phyloP scores from a whole-genome alignment of 306 rosid species.

The Dicorynia guianensis region DNA sequence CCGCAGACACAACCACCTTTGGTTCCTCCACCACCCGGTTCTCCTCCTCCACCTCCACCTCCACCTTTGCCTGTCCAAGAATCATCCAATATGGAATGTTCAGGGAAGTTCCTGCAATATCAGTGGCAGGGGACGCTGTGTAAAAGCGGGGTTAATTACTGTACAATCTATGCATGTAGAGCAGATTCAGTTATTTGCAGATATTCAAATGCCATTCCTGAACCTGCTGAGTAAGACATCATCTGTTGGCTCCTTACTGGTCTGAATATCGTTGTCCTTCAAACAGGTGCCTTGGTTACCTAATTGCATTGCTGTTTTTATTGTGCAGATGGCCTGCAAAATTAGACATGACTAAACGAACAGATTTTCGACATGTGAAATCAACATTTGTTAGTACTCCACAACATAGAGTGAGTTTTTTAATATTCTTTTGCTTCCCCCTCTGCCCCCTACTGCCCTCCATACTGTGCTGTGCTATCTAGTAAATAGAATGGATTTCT shows the following conservation, averaged over 20 bases:
- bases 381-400: slow-evolving; percentile 83
- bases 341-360: slow-evolving; percentile 95
- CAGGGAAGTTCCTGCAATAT: slow-evolving; percentile 54
- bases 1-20: slow-evolving; percentile 79
- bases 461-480: neutral
- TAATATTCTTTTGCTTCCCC: slow-evolving; percentile 29
- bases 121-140: slow-evolving; percentile 89
- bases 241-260: slow-evolving; percentile 31
- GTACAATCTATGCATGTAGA: slow-evolving; percentile 76
- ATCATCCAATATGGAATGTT: slow-evolving; percentile 53
- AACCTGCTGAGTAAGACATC: slow-evolving; percentile 80
- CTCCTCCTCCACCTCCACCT: slow-evolving; percentile 78
- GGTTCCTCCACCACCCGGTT: slow-evolving; percentile 89
- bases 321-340: slow-evolving; percentile 92
- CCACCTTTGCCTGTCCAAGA: slow-evolving; percentile 64
- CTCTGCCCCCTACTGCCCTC: slow-evolving; percentile 15
- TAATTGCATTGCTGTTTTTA: slow-evolving; percentile 25
- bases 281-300: slow-evolving; percentile 7
- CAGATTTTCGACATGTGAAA: slow-evolving; percentile 84
- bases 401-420: slow-evolving; percentile 73
- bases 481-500: slow-evolving; percentile 16
- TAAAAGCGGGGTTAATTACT: slow-evolving; percentile 94
- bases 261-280: slow-evolving; percentile 29
- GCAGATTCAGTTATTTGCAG: slow-evolving; percentile 76
- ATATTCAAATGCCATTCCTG: slow-evolving; percentile 74